Evolutionary conservation across 345 rosid species (phyloP), one percentile per base, ranked within the genome.

Genomic region (Barbarea vulgaris): DNA sequence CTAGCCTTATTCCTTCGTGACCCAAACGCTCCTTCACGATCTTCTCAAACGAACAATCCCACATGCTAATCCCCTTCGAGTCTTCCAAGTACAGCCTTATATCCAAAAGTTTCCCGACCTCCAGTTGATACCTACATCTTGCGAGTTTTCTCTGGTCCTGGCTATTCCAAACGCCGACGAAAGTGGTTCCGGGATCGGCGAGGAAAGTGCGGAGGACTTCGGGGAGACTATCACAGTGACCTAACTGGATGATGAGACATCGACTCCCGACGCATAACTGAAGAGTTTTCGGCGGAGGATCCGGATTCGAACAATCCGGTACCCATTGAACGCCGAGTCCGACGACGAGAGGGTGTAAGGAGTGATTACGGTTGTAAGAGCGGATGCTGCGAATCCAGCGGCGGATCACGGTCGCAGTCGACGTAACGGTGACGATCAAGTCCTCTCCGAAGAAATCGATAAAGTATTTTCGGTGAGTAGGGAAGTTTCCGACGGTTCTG

Each of bases 261-360:
- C 53, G 58, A 9, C 21, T 31, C 7, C 77, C 83, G 2, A 77
- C 77, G 65, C 83, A 80, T 19, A 79, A 33, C 74, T 74, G 85
- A 46, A 83, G 76, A 19, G 80, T 80, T 9, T 74, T 69, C 1
- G 76, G 80, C 1, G 47, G 17, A 25, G 46, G 48, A 50, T 53
- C 64, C 13, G 60, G 9, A 18, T 33, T 13, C 27, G 5, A 24
- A 22, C 39, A 5, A 24, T 14, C 2, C 6, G 77, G 72, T 42
- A 17, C 27, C 85, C 85, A 77, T 7, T 65, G 75, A 14, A 80
- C 83, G 7, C 81, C 80, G 51, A 83, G 17, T 13, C 85, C 80
- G 9, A 83, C 80, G 56, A 80, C 74, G 31, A 72, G 77, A 39
- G 55, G 51, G 10, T 15, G 66, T 6, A 0, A 0, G 13, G 9